Percentiles rank a stretch among this genome's conserved stretches.
phyloP scores from a whole-genome alignment of 2,329 filamentous ascomycete genomes.

The Huntiella bhutanensis region DNA sequence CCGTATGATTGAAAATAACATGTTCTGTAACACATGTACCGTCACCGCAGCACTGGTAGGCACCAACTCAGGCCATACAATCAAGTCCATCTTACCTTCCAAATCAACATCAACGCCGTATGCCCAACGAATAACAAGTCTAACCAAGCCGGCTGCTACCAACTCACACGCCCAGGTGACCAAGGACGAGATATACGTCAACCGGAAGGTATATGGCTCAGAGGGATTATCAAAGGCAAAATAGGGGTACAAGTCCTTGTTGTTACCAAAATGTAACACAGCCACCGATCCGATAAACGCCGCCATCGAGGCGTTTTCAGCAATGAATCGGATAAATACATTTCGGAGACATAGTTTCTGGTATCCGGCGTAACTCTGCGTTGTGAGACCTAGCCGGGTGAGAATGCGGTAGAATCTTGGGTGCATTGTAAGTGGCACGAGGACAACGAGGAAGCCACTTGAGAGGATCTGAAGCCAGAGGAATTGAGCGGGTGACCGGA shows the following conservation, averaged over 20 bases:
- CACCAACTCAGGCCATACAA: conserved; percentile 47
- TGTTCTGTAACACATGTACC: conserved; percentile 52
- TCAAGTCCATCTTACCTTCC: conserved; percentile 45
- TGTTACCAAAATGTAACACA: conserved; percentile 46
- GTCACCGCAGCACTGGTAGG: conserved; percentile 47
- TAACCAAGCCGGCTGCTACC: conserved; percentile 38
- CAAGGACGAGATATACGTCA: conserved; percentile 43
- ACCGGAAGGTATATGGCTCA: conserved; percentile 38
- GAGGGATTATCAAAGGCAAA: conserved; percentile 40
- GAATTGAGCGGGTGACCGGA: conserved; percentile 46
- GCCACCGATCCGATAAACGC: conserved; percentile 46
- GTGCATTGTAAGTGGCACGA: conserved; percentile 47
- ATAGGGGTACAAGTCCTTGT: conserved; percentile 51
- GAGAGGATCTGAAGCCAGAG: conserved; percentile 45
- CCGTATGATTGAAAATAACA: conserved; percentile 51
- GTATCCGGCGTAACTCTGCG: conserved; percentile 42
- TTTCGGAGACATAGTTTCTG: conserved; percentile 47
- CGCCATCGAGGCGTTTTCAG: conserved; percentile 51
- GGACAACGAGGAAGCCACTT: conserved; percentile 41
- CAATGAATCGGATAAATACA: conserved; percentile 47
- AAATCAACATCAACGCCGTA: conserved; percentile 44
- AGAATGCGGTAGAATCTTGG: conserved; percentile 36
- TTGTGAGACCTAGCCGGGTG: conserved; percentile 33
- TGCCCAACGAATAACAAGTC: conserved; percentile 35
- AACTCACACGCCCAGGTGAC: conserved; percentile 52